phyloP scores from a whole-genome alignment of 139 green algal species.

The Micromonas pusilla region DNA sequence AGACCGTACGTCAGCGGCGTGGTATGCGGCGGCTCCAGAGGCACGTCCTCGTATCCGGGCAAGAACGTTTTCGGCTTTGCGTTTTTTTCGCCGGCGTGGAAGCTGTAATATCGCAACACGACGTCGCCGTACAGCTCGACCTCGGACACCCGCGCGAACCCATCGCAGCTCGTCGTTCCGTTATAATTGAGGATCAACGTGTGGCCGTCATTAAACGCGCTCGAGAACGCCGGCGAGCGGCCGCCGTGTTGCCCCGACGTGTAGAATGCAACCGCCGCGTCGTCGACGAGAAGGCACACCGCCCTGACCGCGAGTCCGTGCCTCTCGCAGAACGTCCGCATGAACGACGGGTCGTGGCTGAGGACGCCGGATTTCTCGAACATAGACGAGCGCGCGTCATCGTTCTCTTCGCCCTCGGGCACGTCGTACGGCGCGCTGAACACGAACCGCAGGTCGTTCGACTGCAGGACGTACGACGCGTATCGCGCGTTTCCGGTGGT shows the following conservation, averaged over 20 bases:
- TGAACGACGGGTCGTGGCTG: background rate
- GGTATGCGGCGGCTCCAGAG: background rate
- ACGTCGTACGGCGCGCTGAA: constrained; percentile 88
- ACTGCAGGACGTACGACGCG: constrained; percentile 74
- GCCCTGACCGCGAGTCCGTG: constrained; percentile 85
- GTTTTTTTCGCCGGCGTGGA: too few species aligned
- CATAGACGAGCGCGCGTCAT: too few species aligned
- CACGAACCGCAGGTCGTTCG: constrained; percentile 77
- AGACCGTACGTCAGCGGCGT: constrained; percentile 62
- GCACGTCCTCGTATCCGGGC: background rate
- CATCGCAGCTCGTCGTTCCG: background rate
- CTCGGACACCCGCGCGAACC: constrained; percentile 54
- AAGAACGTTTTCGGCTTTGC: too few species aligned
- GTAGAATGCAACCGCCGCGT: constrained; percentile 70
- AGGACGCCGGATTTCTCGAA: too few species aligned
- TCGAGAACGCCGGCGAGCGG: constrained; percentile 39
- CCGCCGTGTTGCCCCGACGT: constrained; percentile 59
- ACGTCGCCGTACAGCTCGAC: constrained; percentile 91
- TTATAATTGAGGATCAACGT: too few species aligned
- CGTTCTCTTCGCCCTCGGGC: background rate
- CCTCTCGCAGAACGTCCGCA: constrained; percentile 59
- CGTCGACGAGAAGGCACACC: constrained; percentile 74
- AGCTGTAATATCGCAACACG: constrained; percentile 73
- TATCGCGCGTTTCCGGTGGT: constrained; percentile 70
- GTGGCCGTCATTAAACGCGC: too few species aligned